Conservation (phyloP, 345 rosid genomes). For the Murraya koenigii region DNA sequence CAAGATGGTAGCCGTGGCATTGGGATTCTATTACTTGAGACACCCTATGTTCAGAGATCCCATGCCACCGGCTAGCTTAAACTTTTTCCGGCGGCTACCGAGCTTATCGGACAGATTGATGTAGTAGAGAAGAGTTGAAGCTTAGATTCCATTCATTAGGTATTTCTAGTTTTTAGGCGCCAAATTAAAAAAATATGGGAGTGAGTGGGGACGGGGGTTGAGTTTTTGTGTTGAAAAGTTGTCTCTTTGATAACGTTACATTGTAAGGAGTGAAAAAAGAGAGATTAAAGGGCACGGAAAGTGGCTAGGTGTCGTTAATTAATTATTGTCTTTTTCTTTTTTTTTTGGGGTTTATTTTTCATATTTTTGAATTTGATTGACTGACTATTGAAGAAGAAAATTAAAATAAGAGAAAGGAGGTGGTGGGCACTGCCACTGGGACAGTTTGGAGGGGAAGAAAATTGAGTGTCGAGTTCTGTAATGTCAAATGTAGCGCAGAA, state of each 20-base stretch:
- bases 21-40: conserved; percentile 87
- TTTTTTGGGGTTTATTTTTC: not conserved
- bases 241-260: conserved; percentile 8
- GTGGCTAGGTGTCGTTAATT: conserved; percentile 18
- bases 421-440: conserved; percentile 2
- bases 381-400: conserved; percentile 20
- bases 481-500: not conserved
- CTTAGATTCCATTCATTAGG: not conserved
- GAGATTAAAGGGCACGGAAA: not conserved
- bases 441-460: not conserved
- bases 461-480: not conserved
- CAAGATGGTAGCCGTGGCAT: conserved; percentile 94
- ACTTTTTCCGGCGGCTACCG: conserved; percentile 92
- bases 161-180: conserved; percentile 17
- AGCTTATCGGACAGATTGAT: conserved; percentile 86
- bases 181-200: not conserved
- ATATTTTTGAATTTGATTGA: conserved; percentile 19
- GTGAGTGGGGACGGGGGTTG: conserved; percentile 4
- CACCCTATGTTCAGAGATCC: conserved; percentile 97
- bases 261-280: conserved; percentile 11
- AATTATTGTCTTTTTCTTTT: not conserved
- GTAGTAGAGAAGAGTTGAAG: conserved; percentile 28
- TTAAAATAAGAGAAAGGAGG: conserved; percentile 38
- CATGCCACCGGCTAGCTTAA: conserved; percentile 84
- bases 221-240: conserved; percentile 19